Evolutionary conservation across 805 yeast species (phyloP), one percentile per base, ranked within the genome.

Genomic region (Yarrowia yakushimensis): DNA sequence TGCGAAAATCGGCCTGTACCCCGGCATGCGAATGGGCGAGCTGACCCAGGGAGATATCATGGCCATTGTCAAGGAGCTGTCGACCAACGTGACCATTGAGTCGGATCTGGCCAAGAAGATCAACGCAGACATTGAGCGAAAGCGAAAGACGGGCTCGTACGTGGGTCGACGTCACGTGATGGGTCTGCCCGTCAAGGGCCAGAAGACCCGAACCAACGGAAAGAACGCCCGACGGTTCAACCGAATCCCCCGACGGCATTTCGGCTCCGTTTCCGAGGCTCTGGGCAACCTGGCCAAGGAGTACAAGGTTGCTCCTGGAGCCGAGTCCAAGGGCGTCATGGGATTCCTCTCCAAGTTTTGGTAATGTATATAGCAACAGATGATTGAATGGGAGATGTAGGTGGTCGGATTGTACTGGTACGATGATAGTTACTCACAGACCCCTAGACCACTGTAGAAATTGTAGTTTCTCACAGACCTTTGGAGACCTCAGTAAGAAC

Each of bases 11-110:
- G 97, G 97, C 11, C 82, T 94, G 64, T 93, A 92, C 71, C 98
- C 98, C 48, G 79, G 82, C 72, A 92, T 93, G 96, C 84, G 96
- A 76, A 87, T 92, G 88, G 94, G 89, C 73, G 96, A 94, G 75
- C 81, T 94, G 37, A 79, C 87, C 28, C 98, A 94, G 75, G 88
- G 90, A 27, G 96, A 91, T 69, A 81, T 91, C 46, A 81, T 93
- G 83, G 84, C 88, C 34, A 79, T 94, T 46, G 87, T 97, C 37
- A 93, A 91, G 73, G 97, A 94, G 73, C 79, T 94, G 54, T 39
- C 61, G 4, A 84, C 96, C 1, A 87, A 84, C 41, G 80, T 88
- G 81, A 83, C 88, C 11, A 87, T 93, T 55, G 98, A 92, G 71
- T 90, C 90, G 55, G 90, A 91, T 45, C 80, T 87, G 65, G 80